phyloP scores from a whole-genome alignment of 2,329 filamentous ascomycete species.

The Microdochium nivale region DNA sequence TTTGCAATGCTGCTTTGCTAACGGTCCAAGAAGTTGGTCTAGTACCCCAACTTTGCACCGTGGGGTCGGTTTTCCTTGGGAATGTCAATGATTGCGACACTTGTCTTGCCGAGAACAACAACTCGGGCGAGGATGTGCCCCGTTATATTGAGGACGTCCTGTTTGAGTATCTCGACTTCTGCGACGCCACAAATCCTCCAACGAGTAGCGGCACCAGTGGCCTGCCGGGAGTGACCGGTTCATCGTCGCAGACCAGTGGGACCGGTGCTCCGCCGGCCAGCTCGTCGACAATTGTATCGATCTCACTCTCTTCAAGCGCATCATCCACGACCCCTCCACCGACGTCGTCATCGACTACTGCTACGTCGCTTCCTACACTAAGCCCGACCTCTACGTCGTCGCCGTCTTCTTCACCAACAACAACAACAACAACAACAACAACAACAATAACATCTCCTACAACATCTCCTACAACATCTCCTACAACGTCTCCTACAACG shows the following conservation, averaged over 20 bases:
- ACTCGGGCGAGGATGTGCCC: constrained; percentile 14
- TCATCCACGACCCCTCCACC: constrained; percentile 4
- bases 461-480: constrained; percentile 1
- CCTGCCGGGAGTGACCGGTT: constrained; percentile 7
- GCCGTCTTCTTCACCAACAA: neutral
- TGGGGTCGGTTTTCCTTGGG: constrained; percentile 29
- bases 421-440: neutral
- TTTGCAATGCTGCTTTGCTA: constrained; percentile 40
- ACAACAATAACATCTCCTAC: neutral
- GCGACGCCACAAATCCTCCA: constrained; percentile 13
- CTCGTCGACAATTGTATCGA: neutral
- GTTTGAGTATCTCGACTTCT: constrained; percentile 36
- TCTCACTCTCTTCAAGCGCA: constrained; percentile 3
- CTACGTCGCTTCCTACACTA: neutral
- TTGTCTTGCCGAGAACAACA: constrained; percentile 27
- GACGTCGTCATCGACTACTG: constrained; percentile 1
- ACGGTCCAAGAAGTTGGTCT: constrained; percentile 42
- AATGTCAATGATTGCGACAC: constrained; percentile 26
- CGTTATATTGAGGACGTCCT: constrained; percentile 6
- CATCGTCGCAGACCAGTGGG: constrained; percentile 5
- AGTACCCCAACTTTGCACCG: constrained; percentile 31
- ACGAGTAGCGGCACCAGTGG: constrained; percentile 1
- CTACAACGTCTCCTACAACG: neutral
- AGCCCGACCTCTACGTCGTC: neutral
- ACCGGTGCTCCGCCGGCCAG: constrained; percentile 8